Percentiles rank a stretch among this genome's conserved stretches.
phyloP scores from a whole-genome alignment of 805 yeast species.

The Candida coquimbonensis region DNA sequence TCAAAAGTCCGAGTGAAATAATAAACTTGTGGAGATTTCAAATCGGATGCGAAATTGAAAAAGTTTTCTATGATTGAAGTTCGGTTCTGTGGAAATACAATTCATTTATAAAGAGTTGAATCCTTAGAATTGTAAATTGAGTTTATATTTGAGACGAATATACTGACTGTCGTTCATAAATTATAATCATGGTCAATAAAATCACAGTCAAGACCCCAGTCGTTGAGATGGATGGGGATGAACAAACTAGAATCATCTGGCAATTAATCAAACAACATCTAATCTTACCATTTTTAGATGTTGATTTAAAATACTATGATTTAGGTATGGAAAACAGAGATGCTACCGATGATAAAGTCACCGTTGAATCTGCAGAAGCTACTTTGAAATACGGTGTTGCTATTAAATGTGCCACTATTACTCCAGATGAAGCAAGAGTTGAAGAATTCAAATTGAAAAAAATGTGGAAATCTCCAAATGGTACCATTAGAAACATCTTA shows the following conservation, averaged over 20 bases:
- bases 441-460: constrained; percentile 84
- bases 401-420: constrained; percentile 95
- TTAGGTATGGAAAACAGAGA: constrained; percentile 84
- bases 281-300: constrained; percentile 76
- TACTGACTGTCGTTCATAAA: neutral
- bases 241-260: constrained; percentile 97
- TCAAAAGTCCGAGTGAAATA: neutral
- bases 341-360: constrained; percentile 80
- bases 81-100: constrained; percentile 1
- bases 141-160: too few species aligned
- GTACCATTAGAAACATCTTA: constrained; percentile 89
- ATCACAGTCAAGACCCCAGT: constrained; percentile 81
- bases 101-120: neutral
- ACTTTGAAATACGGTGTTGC: constrained; percentile 86
- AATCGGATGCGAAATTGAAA: neutral
- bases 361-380: constrained; percentile 85
- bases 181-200: constrained; percentile 30
- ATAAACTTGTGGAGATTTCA: too few species aligned
- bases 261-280: constrained; percentile 78
- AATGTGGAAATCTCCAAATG: constrained; percentile 98
- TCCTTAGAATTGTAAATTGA: neutral
- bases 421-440: constrained; percentile 97
- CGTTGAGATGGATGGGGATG: constrained; percentile 98
- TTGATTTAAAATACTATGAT: constrained; percentile 89
- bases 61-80: neutral